These are phyloP conservation scores for Lolium multiflorum DNA, from an alignment of 176 grass and related monocot species.

Conservation along the genomic window DNA sequence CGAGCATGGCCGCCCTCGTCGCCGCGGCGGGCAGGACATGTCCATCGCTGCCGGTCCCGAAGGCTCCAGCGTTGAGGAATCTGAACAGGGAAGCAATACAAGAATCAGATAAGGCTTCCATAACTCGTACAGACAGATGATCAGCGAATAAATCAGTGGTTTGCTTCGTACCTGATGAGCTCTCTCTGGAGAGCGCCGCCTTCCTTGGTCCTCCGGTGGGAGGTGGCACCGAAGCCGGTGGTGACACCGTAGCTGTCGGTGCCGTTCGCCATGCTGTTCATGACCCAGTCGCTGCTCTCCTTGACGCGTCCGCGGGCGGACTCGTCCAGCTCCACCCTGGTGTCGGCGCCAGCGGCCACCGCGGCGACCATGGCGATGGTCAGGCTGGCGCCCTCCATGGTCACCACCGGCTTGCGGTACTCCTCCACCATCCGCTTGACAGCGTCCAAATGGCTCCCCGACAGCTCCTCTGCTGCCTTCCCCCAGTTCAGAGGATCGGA, in stretches of 20 bases:
- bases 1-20: constrained; percentile 81
- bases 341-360: constrained; percentile 47
- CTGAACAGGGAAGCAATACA: neutral
- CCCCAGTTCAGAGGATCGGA: constrained; percentile 78
- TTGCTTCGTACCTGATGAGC: constrained; percentile 56
- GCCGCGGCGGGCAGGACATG: constrained; percentile 63
- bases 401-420: constrained; percentile 53
- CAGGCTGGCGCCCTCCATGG: constrained; percentile 74
- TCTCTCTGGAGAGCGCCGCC: constrained; percentile 79
- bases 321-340: constrained; percentile 83
- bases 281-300: constrained; percentile 86
- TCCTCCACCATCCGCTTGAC: constrained; percentile 83
- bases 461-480: constrained; percentile 50
- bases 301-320: constrained; percentile 67
- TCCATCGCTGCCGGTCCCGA: constrained; percentile 62
- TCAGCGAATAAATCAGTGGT: too few species aligned
- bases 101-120: too few species aligned
- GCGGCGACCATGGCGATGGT: constrained; percentile 80
- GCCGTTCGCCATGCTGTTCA: constrained; percentile 82
- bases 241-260: constrained; percentile 97
- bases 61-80: constrained; percentile 55
- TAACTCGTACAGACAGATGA: too few species aligned
- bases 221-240: constrained; percentile 91
- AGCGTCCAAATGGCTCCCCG: constrained; percentile 66
- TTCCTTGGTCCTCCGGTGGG: constrained; percentile 84